Conservation (phyloP, 495 filamentous ascomycete genomes). For the Xylaria sp. region DNA sequence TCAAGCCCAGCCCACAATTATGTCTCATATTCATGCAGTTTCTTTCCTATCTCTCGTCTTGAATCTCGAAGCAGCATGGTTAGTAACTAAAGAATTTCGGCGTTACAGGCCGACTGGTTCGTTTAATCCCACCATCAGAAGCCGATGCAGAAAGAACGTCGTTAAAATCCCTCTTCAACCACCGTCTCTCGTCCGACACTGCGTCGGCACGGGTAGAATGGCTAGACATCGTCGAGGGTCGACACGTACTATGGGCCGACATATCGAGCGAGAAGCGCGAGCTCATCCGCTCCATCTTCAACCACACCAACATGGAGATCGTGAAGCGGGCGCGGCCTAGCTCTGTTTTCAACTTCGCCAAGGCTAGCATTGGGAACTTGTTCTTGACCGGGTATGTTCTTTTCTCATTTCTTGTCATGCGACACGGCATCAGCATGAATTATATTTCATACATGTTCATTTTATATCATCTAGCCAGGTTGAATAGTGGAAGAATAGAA, state of each 20-base stretch:
- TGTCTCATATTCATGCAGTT: neutral
- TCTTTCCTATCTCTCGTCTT: neutral
- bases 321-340: slow-evolving; percentile 81
- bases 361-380: slow-evolving; percentile 90
- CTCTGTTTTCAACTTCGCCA: slow-evolving; percentile 85
- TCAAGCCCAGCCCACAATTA: neutral
- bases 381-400: slow-evolving; percentile 73
- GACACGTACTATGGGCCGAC: slow-evolving; percentile 72
- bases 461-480: neutral
- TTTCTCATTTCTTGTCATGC: neutral
- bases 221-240: slow-evolving; percentile 87
- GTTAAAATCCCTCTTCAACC: slow-evolving; percentile 83
- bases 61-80: too few relatives aligned
- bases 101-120: slow-evolving; percentile 78
- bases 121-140: slow-evolving; percentile 77
- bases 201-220: slow-evolving; percentile 70
- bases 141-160: slow-evolving; percentile 70
- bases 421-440: neutral
- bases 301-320: slow-evolving; percentile 87
- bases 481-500: too few relatives aligned
- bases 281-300: slow-evolving; percentile 89
- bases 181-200: slow-evolving; percentile 71
- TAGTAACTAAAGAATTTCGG: slow-evolving; percentile 7
- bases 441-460: neutral
- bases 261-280: slow-evolving; percentile 88